Conservation (phyloP, 306 rosid species). For the Glycine soja region DNA sequence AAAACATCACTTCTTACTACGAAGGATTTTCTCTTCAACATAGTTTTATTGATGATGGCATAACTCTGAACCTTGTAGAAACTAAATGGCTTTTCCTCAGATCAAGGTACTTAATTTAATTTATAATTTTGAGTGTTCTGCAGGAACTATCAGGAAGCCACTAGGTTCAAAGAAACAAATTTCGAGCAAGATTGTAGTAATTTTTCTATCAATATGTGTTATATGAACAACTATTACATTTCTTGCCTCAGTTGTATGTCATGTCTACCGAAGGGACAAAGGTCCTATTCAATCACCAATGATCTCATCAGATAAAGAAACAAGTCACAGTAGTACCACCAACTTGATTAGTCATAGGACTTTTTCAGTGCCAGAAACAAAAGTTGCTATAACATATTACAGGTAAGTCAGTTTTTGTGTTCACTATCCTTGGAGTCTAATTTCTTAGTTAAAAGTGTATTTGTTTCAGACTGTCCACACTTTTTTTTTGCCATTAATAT, state of each 20-base stretch:
- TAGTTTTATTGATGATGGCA: slow-evolving; percentile 18
- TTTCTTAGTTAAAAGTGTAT: slow-evolving; percentile 17
- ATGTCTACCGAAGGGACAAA: slow-evolving; percentile 59
- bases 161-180: slow-evolving; percentile 65
- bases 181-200: slow-evolving; percentile 67
- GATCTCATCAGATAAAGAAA: slow-evolving; percentile 68
- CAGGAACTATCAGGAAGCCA: slow-evolving; percentile 66
- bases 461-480: slow-evolving; percentile 10
- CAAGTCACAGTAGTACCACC: slow-evolving; percentile 70
- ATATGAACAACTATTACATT: slow-evolving; percentile 72
- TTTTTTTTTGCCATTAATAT: slow-evolving; percentile 13
- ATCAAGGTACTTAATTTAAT: slow-evolving; percentile 38
- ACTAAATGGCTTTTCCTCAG: neutral
- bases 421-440: slow-evolving; percentile 26
- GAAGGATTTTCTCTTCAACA: slow-evolving; percentile 25
- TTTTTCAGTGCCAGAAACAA: slow-evolving; percentile 61
- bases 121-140: slow-evolving; percentile 47
- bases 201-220: slow-evolving; percentile 64
- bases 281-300: slow-evolving; percentile 55
- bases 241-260: slow-evolving; percentile 66
- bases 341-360: slow-evolving; percentile 68
- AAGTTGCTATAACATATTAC: slow-evolving; percentile 48
- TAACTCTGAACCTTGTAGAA: neutral
- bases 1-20: neutral
- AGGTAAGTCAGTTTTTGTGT: slow-evolving; percentile 52